Base-by-base conservation (phyloP, 176 grass and related monocot genomes). In the Hsuehochloa calcarea region DNA sequence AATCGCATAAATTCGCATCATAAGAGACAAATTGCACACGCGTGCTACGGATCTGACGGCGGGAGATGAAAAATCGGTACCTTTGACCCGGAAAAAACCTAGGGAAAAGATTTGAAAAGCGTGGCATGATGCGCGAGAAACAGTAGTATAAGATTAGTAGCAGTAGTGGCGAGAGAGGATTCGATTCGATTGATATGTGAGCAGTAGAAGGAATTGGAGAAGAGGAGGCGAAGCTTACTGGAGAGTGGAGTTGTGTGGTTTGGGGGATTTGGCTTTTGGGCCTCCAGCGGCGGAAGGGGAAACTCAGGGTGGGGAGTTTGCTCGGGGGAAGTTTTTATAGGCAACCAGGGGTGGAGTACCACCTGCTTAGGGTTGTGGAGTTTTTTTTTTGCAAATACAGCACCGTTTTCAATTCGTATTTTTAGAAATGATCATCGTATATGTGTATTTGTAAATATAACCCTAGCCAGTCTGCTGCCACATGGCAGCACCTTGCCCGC, bases 1-100 rank as follows among this genome's bases (percentile, higher is more conserved):
- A 72, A 61, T 19, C 3, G 8, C 37, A 46, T 10, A 20, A 70
- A 77, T 9, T 49, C 11, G 41, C 79, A 15, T 44, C 41, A n/a
- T 1, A 54, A 47, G 2, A 38, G 8, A 40, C 16, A 44, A 78
- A 79, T 50, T 34, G 80, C 41, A 50, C 70, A 19, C 8, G 82
- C 39, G 5, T 20, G 4, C 39, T 1, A 74, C 80, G 43, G 85
- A 90, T 90, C 89, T 75, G 54, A 59, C 61, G 67, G 27, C 27
- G 77, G 38, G 52, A 68, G 68, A 35, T 49, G 37, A 35, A 78
- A 44, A 63, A 44, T 34, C 34, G 74, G 81, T 90, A 90, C 89
- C 89, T 90, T 84, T 56, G 79, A 76, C 17, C 27, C 74, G 46
- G 84, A 54, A 87, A 87, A 87, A 90, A 90, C 19, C 61, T 81